phyloP scores from a whole-genome alignment of 305 asterid species.

The Stenogyne calaminthoides region DNA sequence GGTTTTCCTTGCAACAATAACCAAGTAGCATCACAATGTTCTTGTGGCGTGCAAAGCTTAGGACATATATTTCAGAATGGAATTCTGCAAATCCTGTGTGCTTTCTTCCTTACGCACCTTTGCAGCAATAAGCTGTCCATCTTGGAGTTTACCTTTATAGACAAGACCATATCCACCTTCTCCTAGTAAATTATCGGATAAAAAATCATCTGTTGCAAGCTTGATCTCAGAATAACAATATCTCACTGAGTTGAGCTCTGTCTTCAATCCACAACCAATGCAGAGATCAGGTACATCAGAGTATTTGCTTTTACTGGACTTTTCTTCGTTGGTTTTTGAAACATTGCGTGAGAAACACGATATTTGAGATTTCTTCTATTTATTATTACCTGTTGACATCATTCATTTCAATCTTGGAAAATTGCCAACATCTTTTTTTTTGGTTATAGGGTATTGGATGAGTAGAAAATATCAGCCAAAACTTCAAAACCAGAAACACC shows the following conservation, averaged over 20 bases:
- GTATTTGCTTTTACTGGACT: slow-evolving; percentile 29
- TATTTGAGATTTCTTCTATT: slow-evolving; percentile 30
- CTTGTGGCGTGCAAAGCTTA: slow-evolving; percentile 76
- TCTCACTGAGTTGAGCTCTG: slow-evolving; percentile 58
- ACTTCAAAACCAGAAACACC: not conserved
- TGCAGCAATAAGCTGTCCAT: slow-evolving; percentile 77
- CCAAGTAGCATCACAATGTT: slow-evolving; percentile 87
- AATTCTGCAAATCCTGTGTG: slow-evolving; percentile 69
- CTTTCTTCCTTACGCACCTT: slow-evolving; percentile 78
- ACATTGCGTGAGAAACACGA: slow-evolving; percentile 27
- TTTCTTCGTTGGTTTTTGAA: slow-evolving; percentile 38
- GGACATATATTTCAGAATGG: slow-evolving; percentile 64
- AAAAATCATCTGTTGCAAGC: slow-evolving; percentile 66
- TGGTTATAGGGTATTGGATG: not conserved
- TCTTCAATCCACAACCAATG: slow-evolving; percentile 61
- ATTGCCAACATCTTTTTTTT: not conserved
- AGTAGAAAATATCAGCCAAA: slow-evolving; percentile 1
- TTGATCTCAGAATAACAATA: slow-evolving; percentile 66
- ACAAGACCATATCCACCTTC: slow-evolving; percentile 86
- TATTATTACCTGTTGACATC: slow-evolving; percentile 36
- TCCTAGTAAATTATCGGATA: slow-evolving; percentile 60
- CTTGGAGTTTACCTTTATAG: slow-evolving; percentile 64
- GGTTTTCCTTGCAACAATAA: slow-evolving; percentile 75
- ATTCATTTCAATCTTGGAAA: slow-evolving; percentile 7
- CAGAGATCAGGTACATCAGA: slow-evolving; percentile 54